These are phyloP conservation scores for Epithemia pelagica DNA, from an alignment of 108 stramenopile genomes.

Conservation along the genomic window DNA sequence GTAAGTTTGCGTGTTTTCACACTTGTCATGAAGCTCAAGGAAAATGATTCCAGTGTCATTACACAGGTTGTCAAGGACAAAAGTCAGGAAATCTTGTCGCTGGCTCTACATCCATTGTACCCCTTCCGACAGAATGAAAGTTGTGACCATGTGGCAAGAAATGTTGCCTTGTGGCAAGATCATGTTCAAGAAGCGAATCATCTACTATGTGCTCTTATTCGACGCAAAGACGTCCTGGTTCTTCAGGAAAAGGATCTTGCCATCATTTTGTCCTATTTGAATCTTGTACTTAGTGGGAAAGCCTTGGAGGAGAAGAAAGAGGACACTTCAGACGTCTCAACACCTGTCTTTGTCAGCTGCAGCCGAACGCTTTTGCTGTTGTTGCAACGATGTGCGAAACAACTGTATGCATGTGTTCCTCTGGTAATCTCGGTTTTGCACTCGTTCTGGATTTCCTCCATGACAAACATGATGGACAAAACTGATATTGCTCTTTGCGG, in stretches of 20 bases:
- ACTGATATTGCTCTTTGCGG: not conserved
- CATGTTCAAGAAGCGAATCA: not conserved
- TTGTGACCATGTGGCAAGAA: constrained; percentile 1
- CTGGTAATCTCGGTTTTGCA: constrained; percentile 33
- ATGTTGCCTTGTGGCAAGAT: not conserved
- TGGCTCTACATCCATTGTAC: constrained; percentile 3
- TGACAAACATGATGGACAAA: constrained; percentile 15
- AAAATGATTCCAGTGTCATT: not conserved
- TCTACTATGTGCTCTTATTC: not conserved
- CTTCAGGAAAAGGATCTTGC: constrained; percentile 5
- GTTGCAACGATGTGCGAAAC: constrained; percentile 66
- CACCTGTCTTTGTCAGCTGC: constrained; percentile 32
- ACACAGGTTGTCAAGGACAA: not conserved
- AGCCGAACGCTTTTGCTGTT: constrained; percentile 41
- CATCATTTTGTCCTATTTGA: constrained; percentile 1
- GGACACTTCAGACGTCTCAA: constrained; percentile 13
- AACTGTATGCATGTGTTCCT: constrained; percentile 60
- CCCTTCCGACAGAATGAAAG: not conserved
- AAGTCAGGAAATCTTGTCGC: not conserved
- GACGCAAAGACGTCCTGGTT: constrained; percentile 1
- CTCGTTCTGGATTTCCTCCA: constrained; percentile 29
- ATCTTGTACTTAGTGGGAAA: not conserved
- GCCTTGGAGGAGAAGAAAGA: not conserved
- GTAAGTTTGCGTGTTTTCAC: not conserved
- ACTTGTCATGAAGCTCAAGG: not conserved